Percentiles rank a stretch among this genome's conserved stretches.
phyloP scores from a whole-genome alignment of 202 grass and related monocot species.

The Brachypodium distachyon region DNA sequence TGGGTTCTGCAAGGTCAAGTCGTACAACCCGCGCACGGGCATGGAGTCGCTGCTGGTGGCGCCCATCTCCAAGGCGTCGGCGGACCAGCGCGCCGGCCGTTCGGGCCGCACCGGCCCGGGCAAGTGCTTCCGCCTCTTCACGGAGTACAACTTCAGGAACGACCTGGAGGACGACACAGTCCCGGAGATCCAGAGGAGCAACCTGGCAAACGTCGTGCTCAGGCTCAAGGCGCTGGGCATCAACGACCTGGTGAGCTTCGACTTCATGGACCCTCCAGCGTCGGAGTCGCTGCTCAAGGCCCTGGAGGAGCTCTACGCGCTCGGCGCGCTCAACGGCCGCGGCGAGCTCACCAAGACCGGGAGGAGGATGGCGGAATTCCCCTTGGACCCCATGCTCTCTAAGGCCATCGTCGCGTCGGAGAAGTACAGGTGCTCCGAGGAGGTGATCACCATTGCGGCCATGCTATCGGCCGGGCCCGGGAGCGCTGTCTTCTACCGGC shows the following conservation, averaged over 20 bases:
- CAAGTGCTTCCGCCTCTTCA: conserved; percentile 52
- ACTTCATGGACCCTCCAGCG: conserved; percentile 54
- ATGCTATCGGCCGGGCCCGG: conserved; percentile 36
- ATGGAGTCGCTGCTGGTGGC: conserved; percentile 35
- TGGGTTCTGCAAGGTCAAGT: conserved; percentile 52
- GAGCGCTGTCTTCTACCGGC: conserved; percentile 34
- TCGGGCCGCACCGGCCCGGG: conserved; percentile 27
- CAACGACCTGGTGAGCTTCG: conserved; percentile 46
- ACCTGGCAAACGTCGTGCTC: conserved; percentile 36
- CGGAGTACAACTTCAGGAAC: conserved; percentile 21
- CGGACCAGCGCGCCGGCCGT: conserved; percentile 38
- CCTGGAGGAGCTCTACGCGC: conserved; percentile 38
- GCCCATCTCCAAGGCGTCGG: conserved; percentile 42
- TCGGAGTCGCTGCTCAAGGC: conserved; percentile 32
- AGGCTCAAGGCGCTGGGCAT: conserved; percentile 33
- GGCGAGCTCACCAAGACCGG: conserved; percentile 41
- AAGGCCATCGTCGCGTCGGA: conserved; percentile 38
- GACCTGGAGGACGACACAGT: conserved; percentile 36
- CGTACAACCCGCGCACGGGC: conserved; percentile 44
- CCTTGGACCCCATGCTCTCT: conserved; percentile 38
- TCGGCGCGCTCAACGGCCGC: conserved; percentile 34
- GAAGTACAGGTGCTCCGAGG: conserved; percentile 36
- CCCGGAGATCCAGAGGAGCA: conserved; percentile 36
- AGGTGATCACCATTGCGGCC: conserved; percentile 28
- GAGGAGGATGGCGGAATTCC: conserved; percentile 44